Percentiles rank a stretch among this genome's conserved stretches.
These are phyloP conservation scores for Phytopythium montanum DNA, from an alignment of 352 stramenopile species.

Conservation along the genomic window DNA sequence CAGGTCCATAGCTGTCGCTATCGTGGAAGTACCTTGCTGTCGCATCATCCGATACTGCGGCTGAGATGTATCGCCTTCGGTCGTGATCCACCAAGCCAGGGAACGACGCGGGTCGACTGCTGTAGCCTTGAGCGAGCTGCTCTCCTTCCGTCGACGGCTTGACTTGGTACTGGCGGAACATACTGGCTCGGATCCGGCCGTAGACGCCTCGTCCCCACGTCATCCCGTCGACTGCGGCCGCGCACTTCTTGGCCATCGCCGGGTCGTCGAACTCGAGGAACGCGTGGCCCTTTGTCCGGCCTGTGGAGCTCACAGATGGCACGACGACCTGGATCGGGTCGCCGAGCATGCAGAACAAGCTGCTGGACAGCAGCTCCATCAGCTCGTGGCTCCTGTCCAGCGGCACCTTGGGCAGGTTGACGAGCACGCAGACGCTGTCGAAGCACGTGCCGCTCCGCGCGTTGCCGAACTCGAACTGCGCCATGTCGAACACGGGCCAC, in stretches of 20 bases:
- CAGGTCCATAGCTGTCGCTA: background rate
- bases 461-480: constrained; percentile 85
- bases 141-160: constrained; percentile 35
- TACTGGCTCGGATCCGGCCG: constrained; percentile 57
- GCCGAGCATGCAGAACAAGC: constrained; percentile 75
- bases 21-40: background rate
- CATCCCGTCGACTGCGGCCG: constrained; percentile 60
- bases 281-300: constrained; percentile 69
- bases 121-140: background rate
- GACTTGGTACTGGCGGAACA: constrained; percentile 82
- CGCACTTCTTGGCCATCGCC: constrained; percentile 48
- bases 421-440: constrained; percentile 80
- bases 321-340: constrained; percentile 84
- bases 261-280: constrained; percentile 84
- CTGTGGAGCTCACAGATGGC: constrained; percentile 51
- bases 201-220: constrained; percentile 63
- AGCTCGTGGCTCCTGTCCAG: constrained; percentile 70
- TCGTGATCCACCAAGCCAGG: background rate
- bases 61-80: background rate
- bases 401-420: constrained; percentile 74
- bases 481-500: constrained; percentile 89
- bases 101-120: background rate
- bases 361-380: constrained; percentile 69
- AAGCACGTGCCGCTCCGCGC: constrained; percentile 74
- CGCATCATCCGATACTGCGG: background rate